Base-by-base conservation (phyloP, 2,329 filamentous ascomycete genomes). In the Dothistroma septosporum region DNA sequence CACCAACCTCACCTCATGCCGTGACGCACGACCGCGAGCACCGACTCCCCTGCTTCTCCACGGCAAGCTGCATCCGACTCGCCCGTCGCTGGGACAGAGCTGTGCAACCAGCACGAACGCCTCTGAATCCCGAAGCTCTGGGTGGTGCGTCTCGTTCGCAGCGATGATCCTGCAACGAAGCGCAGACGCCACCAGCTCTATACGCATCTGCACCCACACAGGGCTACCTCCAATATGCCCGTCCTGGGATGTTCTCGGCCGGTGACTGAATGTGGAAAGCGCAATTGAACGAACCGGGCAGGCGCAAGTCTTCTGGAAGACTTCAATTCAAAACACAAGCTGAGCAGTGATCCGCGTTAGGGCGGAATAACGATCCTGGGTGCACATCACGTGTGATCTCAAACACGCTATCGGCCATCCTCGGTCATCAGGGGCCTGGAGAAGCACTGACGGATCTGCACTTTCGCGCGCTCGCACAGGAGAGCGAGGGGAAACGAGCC, bases 21-120 rank as follows among this genome's bases (percentile, higher is more conserved):
- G n/a, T n/a, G n/a, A n/a, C n/a, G n/a, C n/a, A n/a, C n/a, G n/a
- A n/a, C n/a, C n/a, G n/a, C n/a, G 35, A n/a, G 24, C 53, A 24
- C 41, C 53, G 47, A 46, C 32, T 21, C 7, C 21, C 47, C 21
- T 31, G 47, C 19, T 55, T 2, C 53, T 55, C 53, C 53, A 55
- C 53, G 53, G 53, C 14, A 55, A 28, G 35, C 35, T 44, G 53
- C 53, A 55, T n/a, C 47, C 47, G 47, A 24, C 47, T 49, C 47
- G 21, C 47, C 47, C 47, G 47, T 50, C 47, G 47, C 47, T 50
- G 47, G 47, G 47, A 50, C 22, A 8, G 21, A 49, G 21, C 12
- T n/a, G 21, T 24, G 19, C 16, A 16, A 50, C 47, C 12, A 6
- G 47, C 47, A 50, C 47, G 24, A 35, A 28, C 22, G 22, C 50